phyloP scores from a whole-genome alignment of 305 asterid genomes.

The Rubia tinctorum region DNA sequence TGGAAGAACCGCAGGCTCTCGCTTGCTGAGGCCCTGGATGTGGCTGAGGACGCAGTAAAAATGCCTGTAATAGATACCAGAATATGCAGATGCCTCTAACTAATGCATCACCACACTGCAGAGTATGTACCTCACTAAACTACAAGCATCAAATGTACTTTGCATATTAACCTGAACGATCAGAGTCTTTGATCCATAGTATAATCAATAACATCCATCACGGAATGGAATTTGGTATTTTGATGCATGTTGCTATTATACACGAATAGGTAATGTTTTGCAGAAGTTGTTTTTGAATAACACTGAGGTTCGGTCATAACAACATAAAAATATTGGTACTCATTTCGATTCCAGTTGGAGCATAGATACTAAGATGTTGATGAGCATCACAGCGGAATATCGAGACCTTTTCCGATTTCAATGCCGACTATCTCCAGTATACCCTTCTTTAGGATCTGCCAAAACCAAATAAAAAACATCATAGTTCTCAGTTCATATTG shows the following conservation, averaged over 20 bases:
- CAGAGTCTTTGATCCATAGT: neutral
- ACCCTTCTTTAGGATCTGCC: constrained; percentile 74
- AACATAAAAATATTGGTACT: neutral
- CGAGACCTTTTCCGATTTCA: constrained; percentile 89
- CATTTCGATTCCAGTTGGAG: neutral
- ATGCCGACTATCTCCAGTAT: constrained; percentile 76
- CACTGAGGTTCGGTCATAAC: neutral
- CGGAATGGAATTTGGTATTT: neutral
- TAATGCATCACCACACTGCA: constrained; percentile 2
- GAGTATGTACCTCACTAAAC: neutral
- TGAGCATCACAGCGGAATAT: constrained; percentile 64
- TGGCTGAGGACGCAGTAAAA: constrained; percentile 43
- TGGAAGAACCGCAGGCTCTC: constrained; percentile 72
- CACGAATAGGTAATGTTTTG: too few relatives aligned
- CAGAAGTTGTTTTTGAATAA: too few relatives aligned
- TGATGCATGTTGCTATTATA: too few relatives aligned
- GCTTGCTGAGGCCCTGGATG: constrained; percentile 64
- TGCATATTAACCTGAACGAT: neutral
- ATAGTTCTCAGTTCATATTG: neutral
- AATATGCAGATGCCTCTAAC: constrained; percentile 59
- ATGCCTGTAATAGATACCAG: constrained; percentile 69
- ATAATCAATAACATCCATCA: neutral
- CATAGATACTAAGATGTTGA: neutral
- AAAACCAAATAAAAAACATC: neutral
- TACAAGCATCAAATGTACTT: neutral